These are phyloP conservation scores for Lepidium africanum DNA, from an alignment of 345 rosid genomes.

Conservation along the genomic window DNA sequence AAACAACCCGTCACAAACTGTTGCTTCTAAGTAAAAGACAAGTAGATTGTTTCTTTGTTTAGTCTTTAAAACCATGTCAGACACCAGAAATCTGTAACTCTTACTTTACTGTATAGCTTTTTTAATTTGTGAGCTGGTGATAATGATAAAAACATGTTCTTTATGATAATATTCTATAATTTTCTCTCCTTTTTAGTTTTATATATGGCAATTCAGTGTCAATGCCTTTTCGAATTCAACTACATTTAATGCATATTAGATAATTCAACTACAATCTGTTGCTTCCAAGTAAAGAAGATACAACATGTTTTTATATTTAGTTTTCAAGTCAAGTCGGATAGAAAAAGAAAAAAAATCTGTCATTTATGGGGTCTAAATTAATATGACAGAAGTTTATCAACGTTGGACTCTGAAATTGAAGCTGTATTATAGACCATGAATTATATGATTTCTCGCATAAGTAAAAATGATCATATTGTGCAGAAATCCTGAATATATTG, in stretches of 20 bases:
- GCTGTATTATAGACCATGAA: no score
- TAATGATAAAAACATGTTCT: neutral
- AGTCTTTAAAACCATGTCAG: conserved; percentile 8
- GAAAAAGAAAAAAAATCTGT: neutral
- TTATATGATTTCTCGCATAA: no score
- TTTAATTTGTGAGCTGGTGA: neutral
- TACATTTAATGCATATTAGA: no score
- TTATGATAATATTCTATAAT: no score
- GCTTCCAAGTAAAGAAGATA: neutral
- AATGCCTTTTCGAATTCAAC: no score
- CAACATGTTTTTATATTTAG: neutral
- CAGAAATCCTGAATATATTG: no score
- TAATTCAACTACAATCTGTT: neutral
- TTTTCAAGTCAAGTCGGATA: neutral
- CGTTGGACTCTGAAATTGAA: no score
- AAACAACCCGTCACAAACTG: conserved; percentile 7
- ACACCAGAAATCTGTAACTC: neutral
- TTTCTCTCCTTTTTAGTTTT: no score
- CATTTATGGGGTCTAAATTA: no score
- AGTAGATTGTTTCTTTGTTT: neutral
- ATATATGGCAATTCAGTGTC: no score
- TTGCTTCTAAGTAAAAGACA: conserved; percentile 33
- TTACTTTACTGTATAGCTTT: conserved; percentile 14
- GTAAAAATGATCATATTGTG: no score
- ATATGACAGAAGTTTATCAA: no score